Evolutionary conservation across 208 protist species (phyloP), one percentile per base, ranked within the genome.

Genomic region (Leptomonas seymouri): DNA sequence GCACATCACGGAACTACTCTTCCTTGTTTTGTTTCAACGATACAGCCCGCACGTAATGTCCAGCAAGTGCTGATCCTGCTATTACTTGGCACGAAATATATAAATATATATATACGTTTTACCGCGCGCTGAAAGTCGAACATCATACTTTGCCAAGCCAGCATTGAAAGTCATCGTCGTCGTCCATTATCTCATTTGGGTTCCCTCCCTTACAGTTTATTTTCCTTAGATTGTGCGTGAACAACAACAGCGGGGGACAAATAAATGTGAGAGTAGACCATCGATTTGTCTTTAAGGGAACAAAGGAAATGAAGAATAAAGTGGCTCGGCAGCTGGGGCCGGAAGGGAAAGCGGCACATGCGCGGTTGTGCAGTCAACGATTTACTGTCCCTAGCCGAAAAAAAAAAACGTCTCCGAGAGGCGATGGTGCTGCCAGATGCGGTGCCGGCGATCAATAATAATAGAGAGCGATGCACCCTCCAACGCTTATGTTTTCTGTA

Each of bases 151-250:
- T 39, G 34, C 9, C 34, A 9, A 39, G 3, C 3, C 34, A 3
- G 3, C 34, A 39, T 39, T 39, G 9, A 39, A 39, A 12, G 34
- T 9, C 34, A 9, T 3, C 3, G 34, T 51, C 41, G 27, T 56
- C 18, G 51, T 56, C 21, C 30, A 5, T 16, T 56, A 3, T 36
- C 51, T 56, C 51, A 30, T 36, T 36, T 21, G 30, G 2, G 2
- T 16, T 56, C 51, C 11, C 51, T 27, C n/a, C 20, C 41, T 20
- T 1, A 65, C 54, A 41, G 45, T 23, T 54, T 44, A 34, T 25
- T 34, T 54, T 67, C 42, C 16, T 45, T 9, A 60, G 55, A n/a
- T 20, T 21, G 55, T 60, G 55, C 44, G 53, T 64, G 20, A 64
- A 53, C 45, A 64, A 50, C 50, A 23, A 53, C 15, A 8, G 57